Evolutionary conservation across 2,329 filamentous ascomycete genomes (phyloP).

Genomic region (Aspergillus sp.): DNA sequence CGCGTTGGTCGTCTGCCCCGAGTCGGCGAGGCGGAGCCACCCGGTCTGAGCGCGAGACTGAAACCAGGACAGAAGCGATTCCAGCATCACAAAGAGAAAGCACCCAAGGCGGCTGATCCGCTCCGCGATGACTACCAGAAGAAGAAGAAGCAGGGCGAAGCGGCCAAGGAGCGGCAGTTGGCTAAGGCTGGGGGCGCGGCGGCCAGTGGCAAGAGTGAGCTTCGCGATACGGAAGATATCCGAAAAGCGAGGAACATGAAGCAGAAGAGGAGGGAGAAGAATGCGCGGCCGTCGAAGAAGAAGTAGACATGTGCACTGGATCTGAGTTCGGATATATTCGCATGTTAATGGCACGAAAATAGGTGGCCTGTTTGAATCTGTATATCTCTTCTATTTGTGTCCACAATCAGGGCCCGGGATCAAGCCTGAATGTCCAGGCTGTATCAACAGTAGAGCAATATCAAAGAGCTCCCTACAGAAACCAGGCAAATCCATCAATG

Average conservation of each 20-base stretch:
- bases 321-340: neutral
- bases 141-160: conserved; percentile 80
- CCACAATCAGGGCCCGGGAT: too few species aligned
- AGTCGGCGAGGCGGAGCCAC: conserved; percentile 68
- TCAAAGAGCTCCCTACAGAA: too few species aligned
- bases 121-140: conserved; percentile 82
- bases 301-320: too few species aligned
- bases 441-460: too few species aligned
- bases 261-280: conserved; percentile 75
- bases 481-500: too few species aligned
- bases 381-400: too few species aligned
- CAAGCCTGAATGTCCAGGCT: too few species aligned
- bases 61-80: conserved; percentile 48
- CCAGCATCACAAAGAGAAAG: conserved; percentile 78
- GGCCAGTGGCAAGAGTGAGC: conserved; percentile 64
- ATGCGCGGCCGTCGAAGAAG: conserved; percentile 67
- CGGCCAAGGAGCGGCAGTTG: conserved; percentile 62
- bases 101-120: conserved; percentile 89
- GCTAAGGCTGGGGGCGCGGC: conserved; percentile 20
- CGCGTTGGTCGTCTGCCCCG: conserved; percentile 68
- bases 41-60: conserved; percentile 22
- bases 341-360: neutral
- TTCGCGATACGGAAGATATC: conserved; percentile 76
- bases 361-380: too few species aligned
- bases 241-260: conserved; percentile 68